Evolutionary conservation across 1,284 basidiomycete species (phyloP).

Genomic region (Trametes pubescens): DNA sequence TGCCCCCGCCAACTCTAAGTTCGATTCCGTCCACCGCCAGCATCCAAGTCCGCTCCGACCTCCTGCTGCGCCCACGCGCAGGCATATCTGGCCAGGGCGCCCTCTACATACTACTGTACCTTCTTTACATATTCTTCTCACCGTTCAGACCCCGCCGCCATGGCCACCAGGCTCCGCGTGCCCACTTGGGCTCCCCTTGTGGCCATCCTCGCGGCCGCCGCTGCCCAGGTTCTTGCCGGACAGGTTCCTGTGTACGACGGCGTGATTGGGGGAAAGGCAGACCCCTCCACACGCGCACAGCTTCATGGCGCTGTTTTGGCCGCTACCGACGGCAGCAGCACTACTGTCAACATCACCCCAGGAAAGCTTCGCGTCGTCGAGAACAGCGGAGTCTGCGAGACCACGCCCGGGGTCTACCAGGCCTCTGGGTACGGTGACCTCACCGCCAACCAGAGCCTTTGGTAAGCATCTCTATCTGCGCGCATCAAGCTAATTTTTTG

Average conservation of each 20-base stretch:
- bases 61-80: neutral
- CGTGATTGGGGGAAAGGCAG: slow-evolving; percentile 52
- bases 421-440: slow-evolving; percentile 70
- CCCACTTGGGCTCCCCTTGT: slow-evolving; percentile 8
- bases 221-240: slow-evolving; percentile 35
- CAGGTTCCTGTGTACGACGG: slow-evolving; percentile 56
- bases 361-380: slow-evolving; percentile 59
- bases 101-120: slow-evolving; percentile 6
- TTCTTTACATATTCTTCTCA: slow-evolving; percentile 1
- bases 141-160: slow-evolving; percentile 14
- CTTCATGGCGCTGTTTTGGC: slow-evolving; percentile 20
- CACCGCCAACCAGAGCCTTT: slow-evolving; percentile 59
- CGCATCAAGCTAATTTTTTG: slow-evolving; percentile 10
- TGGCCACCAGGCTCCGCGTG: neutral
- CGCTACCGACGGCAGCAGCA: slow-evolving; percentile 18
- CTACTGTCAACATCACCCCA: slow-evolving; percentile 43
- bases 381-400: slow-evolving; percentile 67
- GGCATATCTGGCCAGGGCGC: neutral
- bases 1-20: slow-evolving; percentile 17
- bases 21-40: slow-evolving; percentile 10
- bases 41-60: slow-evolving; percentile 3
- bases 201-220: slow-evolving; percentile 19
- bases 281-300: slow-evolving; percentile 17
- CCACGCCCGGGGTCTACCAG: slow-evolving; percentile 62
- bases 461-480: slow-evolving; percentile 46